phyloP scores from a whole-genome alignment of 345 rosid genomes.

The Noccaea bulbosa region DNA sequence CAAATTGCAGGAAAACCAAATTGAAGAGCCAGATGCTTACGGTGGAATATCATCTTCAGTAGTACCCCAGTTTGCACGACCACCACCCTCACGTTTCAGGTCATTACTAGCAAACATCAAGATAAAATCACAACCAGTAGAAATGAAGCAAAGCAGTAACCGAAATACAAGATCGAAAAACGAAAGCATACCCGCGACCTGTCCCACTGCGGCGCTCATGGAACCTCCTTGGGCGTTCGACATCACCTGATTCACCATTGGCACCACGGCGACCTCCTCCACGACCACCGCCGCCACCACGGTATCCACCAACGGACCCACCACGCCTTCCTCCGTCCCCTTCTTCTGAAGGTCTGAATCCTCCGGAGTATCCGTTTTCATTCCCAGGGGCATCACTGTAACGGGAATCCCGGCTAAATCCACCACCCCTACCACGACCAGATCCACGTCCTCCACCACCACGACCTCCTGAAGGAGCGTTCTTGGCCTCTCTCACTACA shows the following conservation, averaged over 20 bases:
- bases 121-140: not conserved
- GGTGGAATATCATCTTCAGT: constrained; percentile 67
- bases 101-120: constrained; percentile 56
- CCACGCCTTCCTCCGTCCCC: constrained; percentile 60
- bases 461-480: constrained; percentile 54
- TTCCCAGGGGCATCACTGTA: constrained; percentile 49
- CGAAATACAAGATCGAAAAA: not conserved
- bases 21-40: constrained; percentile 48
- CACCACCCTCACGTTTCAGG: constrained; percentile 85
- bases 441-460: constrained; percentile 53
- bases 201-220: constrained; percentile 89
- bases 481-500: constrained; percentile 76
- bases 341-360: constrained; percentile 55
- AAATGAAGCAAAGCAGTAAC: not conserved
- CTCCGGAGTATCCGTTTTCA: constrained; percentile 48
- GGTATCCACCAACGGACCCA: constrained; percentile 58
- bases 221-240: constrained; percentile 62
- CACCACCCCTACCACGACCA: constrained; percentile 51
- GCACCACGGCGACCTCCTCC: constrained; percentile 60
- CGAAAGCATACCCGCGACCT: constrained; percentile 74
- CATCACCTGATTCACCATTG: constrained; percentile 74
- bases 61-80: constrained; percentile 95
- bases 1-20: not conserved
- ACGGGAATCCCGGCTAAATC: constrained; percentile 56
- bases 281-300: constrained; percentile 47